Conservation (phyloP, 2,329 filamentous ascomycete genomes). For the Aspergillus latus region DNA sequence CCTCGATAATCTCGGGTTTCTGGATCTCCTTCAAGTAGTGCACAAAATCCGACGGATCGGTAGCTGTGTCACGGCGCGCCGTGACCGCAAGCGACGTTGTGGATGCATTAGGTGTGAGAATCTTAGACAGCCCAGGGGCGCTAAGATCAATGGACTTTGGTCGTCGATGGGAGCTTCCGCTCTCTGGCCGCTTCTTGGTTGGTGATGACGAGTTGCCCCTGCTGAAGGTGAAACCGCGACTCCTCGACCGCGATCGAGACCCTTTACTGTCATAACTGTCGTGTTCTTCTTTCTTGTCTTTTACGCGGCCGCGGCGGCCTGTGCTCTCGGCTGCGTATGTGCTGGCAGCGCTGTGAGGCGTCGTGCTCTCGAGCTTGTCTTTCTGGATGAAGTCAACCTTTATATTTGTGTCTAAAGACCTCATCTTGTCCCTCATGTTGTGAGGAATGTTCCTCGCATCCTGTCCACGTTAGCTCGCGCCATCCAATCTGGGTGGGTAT, state of each 20-base stretch:
- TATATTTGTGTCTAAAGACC: constrained; percentile 80
- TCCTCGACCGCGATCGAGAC: constrained; percentile 56
- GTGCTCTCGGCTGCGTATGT: constrained; percentile 27
- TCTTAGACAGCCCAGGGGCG: constrained; percentile 60
- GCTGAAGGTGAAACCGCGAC: constrained; percentile 76
- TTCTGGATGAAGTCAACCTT: constrained; percentile 95
- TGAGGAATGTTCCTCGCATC: constrained; percentile 91
- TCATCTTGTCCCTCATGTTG: constrained; percentile 92
- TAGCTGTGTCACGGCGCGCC: constrained; percentile 70
- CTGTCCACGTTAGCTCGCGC: constrained; percentile 42
- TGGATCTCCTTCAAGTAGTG: constrained; percentile 77
- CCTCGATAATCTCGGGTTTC: constrained; percentile 80
- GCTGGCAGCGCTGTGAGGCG: constrained; percentile 46
- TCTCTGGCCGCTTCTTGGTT: constrained; percentile 72
- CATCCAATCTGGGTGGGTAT: constrained; percentile 13
- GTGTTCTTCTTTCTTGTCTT: constrained; percentile 41
- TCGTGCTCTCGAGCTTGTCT: constrained; percentile 70
- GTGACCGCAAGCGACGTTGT: constrained; percentile 58
- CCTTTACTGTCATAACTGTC: constrained; percentile 48
- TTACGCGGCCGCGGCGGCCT: constrained; percentile 43
- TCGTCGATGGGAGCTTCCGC: constrained; percentile 63
- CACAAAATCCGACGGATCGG: constrained; percentile 80
- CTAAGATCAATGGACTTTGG: constrained; percentile 72
- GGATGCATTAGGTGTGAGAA: constrained; percentile 56
- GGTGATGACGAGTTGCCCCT: constrained; percentile 65